Evolutionary conservation across 78 protist species (phyloP).

Genomic region (Chrysochromulina parva): DNA sequence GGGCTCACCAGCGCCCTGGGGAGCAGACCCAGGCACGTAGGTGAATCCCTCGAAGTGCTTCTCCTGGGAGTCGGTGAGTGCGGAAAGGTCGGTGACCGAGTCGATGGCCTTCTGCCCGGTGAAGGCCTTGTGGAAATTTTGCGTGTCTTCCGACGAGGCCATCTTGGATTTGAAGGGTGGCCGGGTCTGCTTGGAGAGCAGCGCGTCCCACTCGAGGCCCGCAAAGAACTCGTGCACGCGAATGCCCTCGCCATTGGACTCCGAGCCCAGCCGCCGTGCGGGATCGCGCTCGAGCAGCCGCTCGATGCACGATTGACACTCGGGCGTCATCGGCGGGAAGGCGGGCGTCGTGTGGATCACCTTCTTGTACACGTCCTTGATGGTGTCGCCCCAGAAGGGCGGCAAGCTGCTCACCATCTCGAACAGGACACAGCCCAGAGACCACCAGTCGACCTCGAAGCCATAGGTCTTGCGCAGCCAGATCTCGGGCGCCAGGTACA

Average conservation of each 20-base stretch:
- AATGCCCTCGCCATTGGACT: neutral
- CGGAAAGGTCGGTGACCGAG: neutral
- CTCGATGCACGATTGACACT: neutral
- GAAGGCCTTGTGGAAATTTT: conserved; percentile 9
- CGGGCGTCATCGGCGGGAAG: neutral
- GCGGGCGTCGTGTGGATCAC: neutral
- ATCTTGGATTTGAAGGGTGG: conserved; percentile 13
- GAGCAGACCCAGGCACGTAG: neutral
- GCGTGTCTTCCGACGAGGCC: neutral
- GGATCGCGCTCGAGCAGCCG: neutral
- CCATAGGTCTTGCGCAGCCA: neutral
- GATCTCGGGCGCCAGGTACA: conserved; percentile 14
- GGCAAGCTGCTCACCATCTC: conserved; percentile 12
- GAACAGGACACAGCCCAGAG: neutral
- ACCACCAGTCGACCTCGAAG: conserved; percentile 10
- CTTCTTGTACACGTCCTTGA: conserved; percentile 23
- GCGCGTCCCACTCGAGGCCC: neutral
- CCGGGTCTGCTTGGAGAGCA: neutral
- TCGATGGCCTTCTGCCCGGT: neutral
- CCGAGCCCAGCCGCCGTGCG: neutral
- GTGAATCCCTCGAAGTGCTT: conserved; percentile 8
- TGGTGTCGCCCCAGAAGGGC: neutral
- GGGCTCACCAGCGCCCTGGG: too few species aligned
- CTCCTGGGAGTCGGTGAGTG: neutral
- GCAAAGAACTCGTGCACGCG: neutral